phyloP scores from a whole-genome alignment of 2,329 filamentous ascomycete genomes.

The Leptoxyphium fumago region DNA sequence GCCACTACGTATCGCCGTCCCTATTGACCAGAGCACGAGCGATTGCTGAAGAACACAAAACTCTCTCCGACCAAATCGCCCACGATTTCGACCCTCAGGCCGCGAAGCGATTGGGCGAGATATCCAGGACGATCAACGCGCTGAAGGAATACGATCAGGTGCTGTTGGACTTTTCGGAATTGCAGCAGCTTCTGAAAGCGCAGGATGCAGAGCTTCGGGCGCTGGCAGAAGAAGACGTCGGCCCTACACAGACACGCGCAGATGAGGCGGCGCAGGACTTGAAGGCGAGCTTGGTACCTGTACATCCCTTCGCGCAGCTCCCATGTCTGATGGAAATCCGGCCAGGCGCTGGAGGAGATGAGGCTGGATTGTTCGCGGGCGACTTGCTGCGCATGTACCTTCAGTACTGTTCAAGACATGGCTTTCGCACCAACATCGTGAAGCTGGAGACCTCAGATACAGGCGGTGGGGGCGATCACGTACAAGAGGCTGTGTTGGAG shows the following conservation, averaged over 20 bases:
- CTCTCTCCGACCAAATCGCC: slow-evolving; percentile 37
- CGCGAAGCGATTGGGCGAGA: slow-evolving; percentile 44
- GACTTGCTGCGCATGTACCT: slow-evolving; percentile 85
- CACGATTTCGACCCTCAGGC: slow-evolving; percentile 40
- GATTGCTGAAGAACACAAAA: slow-evolving; percentile 40
- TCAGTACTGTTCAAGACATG: slow-evolving; percentile 54
- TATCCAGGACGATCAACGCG: slow-evolving; percentile 36
- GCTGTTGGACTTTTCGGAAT: slow-evolving; percentile 48
- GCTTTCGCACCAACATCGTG: slow-evolving; percentile 51
- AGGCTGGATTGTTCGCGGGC: slow-evolving; percentile 80
- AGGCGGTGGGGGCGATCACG: slow-evolving; percentile 47
- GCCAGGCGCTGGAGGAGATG: slow-evolving; percentile 80
- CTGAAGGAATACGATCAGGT: slow-evolving; percentile 44
- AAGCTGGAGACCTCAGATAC: slow-evolving; percentile 64
- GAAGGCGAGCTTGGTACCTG: slow-evolving; percentile 65
- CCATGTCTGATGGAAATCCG: slow-evolving; percentile 86
- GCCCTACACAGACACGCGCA: slow-evolving; percentile 48
- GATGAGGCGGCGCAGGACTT: slow-evolving; percentile 50
- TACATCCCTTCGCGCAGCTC: slow-evolving; percentile 77
- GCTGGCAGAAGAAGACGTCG: slow-evolving; percentile 54
- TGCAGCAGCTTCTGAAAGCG: slow-evolving; percentile 54
- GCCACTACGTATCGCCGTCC: slow-evolving; percentile 32
- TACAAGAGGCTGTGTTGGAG: slow-evolving; percentile 81
- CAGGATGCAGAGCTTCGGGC: slow-evolving; percentile 42
- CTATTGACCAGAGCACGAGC: slow-evolving; percentile 41